Evolutionary conservation across 2,329 filamentous ascomycete genomes (phyloP).

Genomic region (Aureobasidium melanogenum): DNA sequence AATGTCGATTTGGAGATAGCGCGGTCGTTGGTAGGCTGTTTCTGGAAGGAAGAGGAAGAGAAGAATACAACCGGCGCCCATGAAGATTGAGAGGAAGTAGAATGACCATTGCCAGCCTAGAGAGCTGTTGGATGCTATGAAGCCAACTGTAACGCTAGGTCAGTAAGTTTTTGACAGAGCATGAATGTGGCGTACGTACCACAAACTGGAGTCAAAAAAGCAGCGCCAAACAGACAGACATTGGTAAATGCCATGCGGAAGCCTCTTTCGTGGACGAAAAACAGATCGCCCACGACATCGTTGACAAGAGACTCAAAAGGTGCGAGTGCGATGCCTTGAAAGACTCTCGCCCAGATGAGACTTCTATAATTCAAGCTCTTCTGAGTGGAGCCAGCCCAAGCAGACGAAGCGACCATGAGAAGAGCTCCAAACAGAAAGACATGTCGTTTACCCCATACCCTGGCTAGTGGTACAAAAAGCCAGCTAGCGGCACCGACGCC

Average conservation of each 20-base stretch:
- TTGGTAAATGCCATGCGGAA: slow-evolving; percentile 78
- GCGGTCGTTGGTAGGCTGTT: slow-evolving; percentile 64
- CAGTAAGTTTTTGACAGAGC: neutral
- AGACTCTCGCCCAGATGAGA: slow-evolving; percentile 67
- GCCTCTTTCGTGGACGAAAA: slow-evolving; percentile 75
- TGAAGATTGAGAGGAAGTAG: slow-evolving; percentile 79
- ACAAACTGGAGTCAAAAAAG: slow-evolving; percentile 73
- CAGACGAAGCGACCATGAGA: slow-evolving; percentile 63
- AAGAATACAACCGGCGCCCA: slow-evolving; percentile 57
- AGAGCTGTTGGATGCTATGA: slow-evolving; percentile 55
- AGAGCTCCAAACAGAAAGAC: slow-evolving; percentile 70
- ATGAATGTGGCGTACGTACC: neutral
- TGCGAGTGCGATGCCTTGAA: slow-evolving; percentile 82
- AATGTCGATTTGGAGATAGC: slow-evolving; percentile 48
- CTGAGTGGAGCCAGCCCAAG: slow-evolving; percentile 63
- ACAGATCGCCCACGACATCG: slow-evolving; percentile 79
- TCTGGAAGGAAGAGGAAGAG: slow-evolving; percentile 77
- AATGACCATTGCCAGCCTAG: slow-evolving; percentile 86
- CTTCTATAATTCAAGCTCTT: slow-evolving; percentile 57
- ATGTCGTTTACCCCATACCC: slow-evolving; percentile 89
- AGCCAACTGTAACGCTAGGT: slow-evolving; percentile 49
- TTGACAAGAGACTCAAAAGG: slow-evolving; percentile 89
- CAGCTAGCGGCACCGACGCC: slow-evolving; percentile 74
- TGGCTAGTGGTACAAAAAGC: slow-evolving; percentile 76
- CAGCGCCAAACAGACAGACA: slow-evolving; percentile 60